Evolutionary conservation across 1,139 yeast genomes (phyloP), one percentile per base, ranked within the genome.

Genomic region (Geotrichum siamense): DNA sequence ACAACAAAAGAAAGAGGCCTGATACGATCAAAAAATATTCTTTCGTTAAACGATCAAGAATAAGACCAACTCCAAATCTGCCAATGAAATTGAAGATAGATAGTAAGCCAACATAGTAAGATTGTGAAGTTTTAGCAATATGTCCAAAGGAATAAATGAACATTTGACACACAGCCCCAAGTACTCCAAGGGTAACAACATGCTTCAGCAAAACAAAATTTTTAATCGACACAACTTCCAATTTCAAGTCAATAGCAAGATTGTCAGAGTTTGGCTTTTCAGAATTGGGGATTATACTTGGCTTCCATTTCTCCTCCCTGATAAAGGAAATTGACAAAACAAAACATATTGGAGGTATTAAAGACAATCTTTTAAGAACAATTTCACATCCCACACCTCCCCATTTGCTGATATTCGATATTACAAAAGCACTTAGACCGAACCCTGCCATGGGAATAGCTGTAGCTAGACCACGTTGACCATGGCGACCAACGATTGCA

Each of bases 141-240:
- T 75, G 79, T 0, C 91, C 91, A 32, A 79, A 75, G 2, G 82
- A 75, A 56, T 74, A 43, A 25, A 82, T 82, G 57, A 79, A 82
- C 72, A 79, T 77, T 57, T 81, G 87, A 5, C 89, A 89, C 48
- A 77, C 68, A 3, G 86, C 82, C 55, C 81, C 78, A 33, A 79
- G 63, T 3, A 76, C 63, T 0, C 84, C 79, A 46, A 81, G 63
- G 13, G 79, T 65, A 5, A 73, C 32, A 52, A 61, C 59, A 31
- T 61, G 63, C 34, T 56, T 53, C 67, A 68, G 62, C 49, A 62
- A 64, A 17, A 56, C 56, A 8, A 34, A 17, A 17, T 30, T 38
- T 21, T 19, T 20, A 6, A 38, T 19, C 12, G 33, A 13, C 19
- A 28, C 12, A 8, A 17, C 29, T 13, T 21, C 34, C 9, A n/a